Evolutionary conservation across 1,139 yeast species (phyloP).

Genomic region (Blastobotrys raffinosifermentans): DNA sequence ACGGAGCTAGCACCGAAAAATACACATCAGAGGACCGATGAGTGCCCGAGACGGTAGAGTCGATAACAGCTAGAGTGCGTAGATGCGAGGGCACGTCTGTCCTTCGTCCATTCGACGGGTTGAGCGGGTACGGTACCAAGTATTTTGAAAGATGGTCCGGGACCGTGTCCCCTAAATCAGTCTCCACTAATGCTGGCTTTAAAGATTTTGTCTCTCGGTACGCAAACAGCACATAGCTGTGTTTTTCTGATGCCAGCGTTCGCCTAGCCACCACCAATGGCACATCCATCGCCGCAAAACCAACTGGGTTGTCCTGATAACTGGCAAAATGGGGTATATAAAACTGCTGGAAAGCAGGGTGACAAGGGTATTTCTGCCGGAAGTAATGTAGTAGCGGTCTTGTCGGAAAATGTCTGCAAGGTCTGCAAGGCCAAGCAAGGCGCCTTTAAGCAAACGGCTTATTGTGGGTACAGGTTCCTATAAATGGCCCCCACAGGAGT

Average conservation of each 20-base stretch:
- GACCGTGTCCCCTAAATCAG: slow-evolving; percentile 10
- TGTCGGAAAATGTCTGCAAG: no score
- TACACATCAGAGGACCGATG: slow-evolving; percentile 25
- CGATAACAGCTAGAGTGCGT: slow-evolving; percentile 30
- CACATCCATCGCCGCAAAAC: no score
- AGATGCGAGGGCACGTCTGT: slow-evolving; percentile 21
- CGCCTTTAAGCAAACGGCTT: no score
- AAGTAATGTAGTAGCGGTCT: no score
- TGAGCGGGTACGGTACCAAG: slow-evolving; percentile 13
- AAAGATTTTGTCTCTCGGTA: neutral
- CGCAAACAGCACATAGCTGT: slow-evolving; percentile 3
- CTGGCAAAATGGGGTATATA: no score
- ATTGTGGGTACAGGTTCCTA: no score
- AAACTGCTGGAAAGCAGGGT: no score
- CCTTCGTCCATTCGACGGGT: neutral
- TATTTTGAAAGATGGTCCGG: slow-evolving; percentile 12
- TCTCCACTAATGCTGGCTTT: slow-evolving; percentile 11
- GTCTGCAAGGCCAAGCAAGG: no score
- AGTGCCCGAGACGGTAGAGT: slow-evolving; percentile 31
- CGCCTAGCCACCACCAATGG: no score
- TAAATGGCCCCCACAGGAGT: no score
- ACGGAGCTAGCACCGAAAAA: slow-evolving; percentile 29
- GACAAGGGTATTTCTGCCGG: no score
- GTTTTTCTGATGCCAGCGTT: neutral
- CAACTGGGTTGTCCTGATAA: no score